Base-by-base conservation (phyloP, 2,329 filamentous ascomycete genomes). In the Talaromyces rugulosus region DNA sequence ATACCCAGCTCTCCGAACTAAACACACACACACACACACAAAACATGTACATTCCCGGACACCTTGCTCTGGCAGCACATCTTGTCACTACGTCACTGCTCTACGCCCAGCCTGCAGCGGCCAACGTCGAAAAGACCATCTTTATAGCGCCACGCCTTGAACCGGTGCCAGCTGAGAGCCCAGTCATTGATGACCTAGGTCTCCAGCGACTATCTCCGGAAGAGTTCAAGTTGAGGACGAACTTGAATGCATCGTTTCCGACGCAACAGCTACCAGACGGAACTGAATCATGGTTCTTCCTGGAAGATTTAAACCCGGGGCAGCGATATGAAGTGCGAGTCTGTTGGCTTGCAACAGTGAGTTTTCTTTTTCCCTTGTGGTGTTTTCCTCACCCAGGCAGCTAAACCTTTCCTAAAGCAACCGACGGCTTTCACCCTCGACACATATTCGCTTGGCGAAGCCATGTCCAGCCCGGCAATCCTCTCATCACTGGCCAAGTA, bases 341-440 rank as follows among this genome's bases (percentile, higher is more conserved):
- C 63, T 98, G 94, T 78, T 99, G 94, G 93, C 83, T 92, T 63
- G 95, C 95, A 47, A 95, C 89, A 64, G 94, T 96, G 83, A 77
- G 90, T 83, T 34, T 51, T 55, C 18, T n/a, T 53, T 5, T 56
- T 52, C 27, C 33, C 61, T n/a, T 8, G 58, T 4, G 16, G 7
- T 31, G 59, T 11, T n/a, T 28, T 11, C 8, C 5, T n/a, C 28
- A 5, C 34, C 14, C 9, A 56, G 31, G 55, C 31, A 9, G 31
- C 52, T 54, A 18, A 36, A 9, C 14, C 9, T 30, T 16, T 52
- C 7, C 14, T 23, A 3, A 65, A 97, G 93, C 89, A 96, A 88
- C 94, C 94, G 52, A 96, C 93, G 0, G 79, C 83, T 28, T 96
- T 97, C 78, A 82, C 79, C 64, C 79, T 97, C 27, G 81, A 87